Conservation (phyloP, 768 basidiomycete species). For the Daedalea quercina region DNA sequence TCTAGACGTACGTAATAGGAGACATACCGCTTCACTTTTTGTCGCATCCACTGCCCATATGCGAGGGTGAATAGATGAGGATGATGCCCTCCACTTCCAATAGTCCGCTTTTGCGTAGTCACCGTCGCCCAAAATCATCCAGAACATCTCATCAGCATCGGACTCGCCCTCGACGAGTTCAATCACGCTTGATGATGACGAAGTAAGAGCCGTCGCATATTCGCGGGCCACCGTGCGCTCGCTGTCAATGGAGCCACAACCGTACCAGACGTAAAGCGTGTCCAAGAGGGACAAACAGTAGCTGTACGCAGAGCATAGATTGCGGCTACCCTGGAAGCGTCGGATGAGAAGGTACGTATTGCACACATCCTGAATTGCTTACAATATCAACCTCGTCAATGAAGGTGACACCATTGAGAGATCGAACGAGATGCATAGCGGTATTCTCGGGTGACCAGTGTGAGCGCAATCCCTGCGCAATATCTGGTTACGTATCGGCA, state of each 20-base stretch:
- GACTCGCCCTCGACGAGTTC: slow-evolving; percentile 62
- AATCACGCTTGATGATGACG: slow-evolving; percentile 31
- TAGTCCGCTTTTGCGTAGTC: slow-evolving; percentile 75
- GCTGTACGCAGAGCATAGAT: slow-evolving; percentile 81
- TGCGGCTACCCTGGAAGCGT: slow-evolving; percentile 42
- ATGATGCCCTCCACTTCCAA: slow-evolving; percentile 66
- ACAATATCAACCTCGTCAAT: slow-evolving; percentile 76
- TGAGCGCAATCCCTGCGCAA: slow-evolving; percentile 51
- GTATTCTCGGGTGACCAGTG: slow-evolving; percentile 81
- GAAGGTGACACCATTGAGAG: slow-evolving; percentile 38
- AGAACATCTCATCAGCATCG: slow-evolving; percentile 72
- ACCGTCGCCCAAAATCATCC: slow-evolving; percentile 77
- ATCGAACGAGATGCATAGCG: slow-evolving; percentile 71
- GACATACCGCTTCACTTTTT: slow-evolving; percentile 36
- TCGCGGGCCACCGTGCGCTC: slow-evolving; percentile 58
- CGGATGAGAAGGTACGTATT: neutral
- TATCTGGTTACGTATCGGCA: slow-evolving; percentile 2
- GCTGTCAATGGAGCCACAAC: slow-evolving; percentile 51
- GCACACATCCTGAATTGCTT: slow-evolving; percentile 14
- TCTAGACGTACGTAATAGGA: neutral
- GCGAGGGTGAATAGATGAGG: slow-evolving; percentile 34
- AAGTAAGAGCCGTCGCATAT: slow-evolving; percentile 48
- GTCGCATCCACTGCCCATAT: slow-evolving; percentile 53
- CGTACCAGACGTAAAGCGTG: slow-evolving; percentile 77
- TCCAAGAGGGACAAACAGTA: slow-evolving; percentile 70